Evolutionary conservation across 192 early-diverging fungal species (phyloP).

Genomic region (Coemansia sp.): DNA sequence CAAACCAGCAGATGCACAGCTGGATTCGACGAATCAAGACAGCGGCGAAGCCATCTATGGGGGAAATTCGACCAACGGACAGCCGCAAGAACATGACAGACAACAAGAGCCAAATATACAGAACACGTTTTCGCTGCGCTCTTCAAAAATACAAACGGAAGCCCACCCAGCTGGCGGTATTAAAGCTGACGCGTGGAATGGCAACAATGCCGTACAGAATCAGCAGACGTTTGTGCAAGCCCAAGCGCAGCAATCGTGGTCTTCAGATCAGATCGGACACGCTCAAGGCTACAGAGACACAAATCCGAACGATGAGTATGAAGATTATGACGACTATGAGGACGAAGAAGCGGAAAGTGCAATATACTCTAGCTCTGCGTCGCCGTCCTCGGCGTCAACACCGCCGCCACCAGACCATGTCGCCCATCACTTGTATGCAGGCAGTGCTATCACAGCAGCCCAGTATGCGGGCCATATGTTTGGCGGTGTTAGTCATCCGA

Average conservation of each 20-base stretch:
- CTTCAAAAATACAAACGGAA: neutral
- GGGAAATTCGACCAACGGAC: neutral
- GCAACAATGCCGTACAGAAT: neutral
- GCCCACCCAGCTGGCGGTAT: neutral
- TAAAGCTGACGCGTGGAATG: neutral
- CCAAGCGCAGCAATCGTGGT: neutral
- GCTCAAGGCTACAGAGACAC: neutral
- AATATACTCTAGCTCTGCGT: neutral
- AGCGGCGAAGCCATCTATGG: neutral
- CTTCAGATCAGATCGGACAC: neutral
- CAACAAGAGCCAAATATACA: neutral
- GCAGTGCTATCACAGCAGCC: neutral
- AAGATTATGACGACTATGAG: neutral
- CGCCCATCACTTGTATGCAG: slow-evolving; percentile 1
- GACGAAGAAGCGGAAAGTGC: neutral
- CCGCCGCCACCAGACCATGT: neutral
- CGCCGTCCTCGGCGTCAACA: slow-evolving; percentile 5
- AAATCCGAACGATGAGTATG: neutral
- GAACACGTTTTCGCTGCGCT: neutral
- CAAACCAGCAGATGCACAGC: neutral
- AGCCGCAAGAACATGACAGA: neutral
- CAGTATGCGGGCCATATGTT: slow-evolving; percentile 6
- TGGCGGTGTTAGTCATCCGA: neutral
- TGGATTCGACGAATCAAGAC: neutral
- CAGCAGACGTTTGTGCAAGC: neutral